A percentile compares a stretch with the other conserved stretches of the same genome.
Conservation (phyloP, 192 early-diverging fungal species). For the Jimgerdemannia lactiflua region DNA sequence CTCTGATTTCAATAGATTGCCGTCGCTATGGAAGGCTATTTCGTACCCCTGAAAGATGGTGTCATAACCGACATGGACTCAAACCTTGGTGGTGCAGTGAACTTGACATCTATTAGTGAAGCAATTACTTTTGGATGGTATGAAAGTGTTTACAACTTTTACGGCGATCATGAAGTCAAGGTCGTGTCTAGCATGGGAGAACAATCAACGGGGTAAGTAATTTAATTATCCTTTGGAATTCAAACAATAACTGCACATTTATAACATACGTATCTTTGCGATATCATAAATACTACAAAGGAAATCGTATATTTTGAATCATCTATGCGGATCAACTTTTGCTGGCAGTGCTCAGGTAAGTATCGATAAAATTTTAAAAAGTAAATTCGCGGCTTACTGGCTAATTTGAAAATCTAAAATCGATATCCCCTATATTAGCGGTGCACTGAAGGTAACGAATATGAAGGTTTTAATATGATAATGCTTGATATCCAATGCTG, state of each 20-base stretch:
- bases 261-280: background rate
- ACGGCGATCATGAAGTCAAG: constrained; percentile 15
- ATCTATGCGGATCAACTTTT: constrained; percentile 11
- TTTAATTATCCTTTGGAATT: background rate
- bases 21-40: constrained; percentile 16
- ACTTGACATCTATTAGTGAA: background rate
- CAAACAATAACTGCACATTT: background rate
- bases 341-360: constrained; percentile 9
- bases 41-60: constrained; percentile 12
- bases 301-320: constrained; percentile 23
- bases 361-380: background rate
- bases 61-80: background rate
- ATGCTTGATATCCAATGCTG: too few species aligned
- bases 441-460: background rate
- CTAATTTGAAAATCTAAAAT: background rate
- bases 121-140: background rate
- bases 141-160: constrained; percentile 6
- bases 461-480: background rate
- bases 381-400: background rate
- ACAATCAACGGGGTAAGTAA: constrained; percentile 15
- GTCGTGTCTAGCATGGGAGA: constrained; percentile 22
- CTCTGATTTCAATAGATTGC: constrained; percentile 10
- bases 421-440: background rate
- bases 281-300: background rate
- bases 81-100: background rate